Conservation (phyloP, 1,139 yeast species). For the Lodderomyces pseudojiufengensis region DNA sequence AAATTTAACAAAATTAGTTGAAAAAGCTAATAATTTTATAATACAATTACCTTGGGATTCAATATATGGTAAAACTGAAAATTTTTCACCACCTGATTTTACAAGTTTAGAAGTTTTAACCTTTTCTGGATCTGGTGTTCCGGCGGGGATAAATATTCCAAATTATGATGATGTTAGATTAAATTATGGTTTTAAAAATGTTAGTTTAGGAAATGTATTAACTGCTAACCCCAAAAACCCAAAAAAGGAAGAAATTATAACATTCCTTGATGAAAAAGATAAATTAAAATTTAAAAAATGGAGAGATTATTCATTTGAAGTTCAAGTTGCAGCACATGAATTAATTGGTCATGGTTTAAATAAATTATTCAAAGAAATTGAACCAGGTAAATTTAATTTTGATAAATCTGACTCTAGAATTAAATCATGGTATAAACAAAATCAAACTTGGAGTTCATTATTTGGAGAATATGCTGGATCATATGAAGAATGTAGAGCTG, state of each 20-base stretch:
- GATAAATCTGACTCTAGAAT: slow-evolving; percentile 67
- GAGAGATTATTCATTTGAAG: slow-evolving; percentile 82
- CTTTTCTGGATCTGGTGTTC: slow-evolving; percentile 85
- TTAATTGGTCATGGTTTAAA: slow-evolving; percentile 92
- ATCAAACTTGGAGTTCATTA: slow-evolving; percentile 86
- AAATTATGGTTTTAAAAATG: slow-evolving; percentile 82
- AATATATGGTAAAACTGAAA: slow-evolving; percentile 74
- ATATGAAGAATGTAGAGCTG: slow-evolving; percentile 92
- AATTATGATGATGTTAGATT: slow-evolving; percentile 86
- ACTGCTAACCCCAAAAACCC: slow-evolving; percentile 65
- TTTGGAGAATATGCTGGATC: slow-evolving; percentile 83
- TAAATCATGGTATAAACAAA: slow-evolving; percentile 65
- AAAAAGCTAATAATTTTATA: slow-evolving; percentile 62
- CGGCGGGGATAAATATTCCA: slow-evolving; percentile 91
- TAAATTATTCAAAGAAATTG: slow-evolving; percentile 64
- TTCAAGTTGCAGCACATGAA: slow-evolving; percentile 90
- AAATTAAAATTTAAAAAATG: slow-evolving; percentile 62
- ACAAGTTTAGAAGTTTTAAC: slow-evolving; percentile 86
- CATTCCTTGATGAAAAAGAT: slow-evolving; percentile 55
- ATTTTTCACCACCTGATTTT: slow-evolving; percentile 88
- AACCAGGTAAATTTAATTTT: slow-evolving; percentile 66
- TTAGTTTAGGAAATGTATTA: slow-evolving; percentile 79
- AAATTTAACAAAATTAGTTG: slow-evolving; percentile 68
- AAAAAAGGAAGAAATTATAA: slow-evolving; percentile 60
- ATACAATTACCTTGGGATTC: slow-evolving; percentile 71